phyloP scores from a whole-genome alignment of 768 basidiomycete species.

The Psilocybe cyanescens region DNA sequence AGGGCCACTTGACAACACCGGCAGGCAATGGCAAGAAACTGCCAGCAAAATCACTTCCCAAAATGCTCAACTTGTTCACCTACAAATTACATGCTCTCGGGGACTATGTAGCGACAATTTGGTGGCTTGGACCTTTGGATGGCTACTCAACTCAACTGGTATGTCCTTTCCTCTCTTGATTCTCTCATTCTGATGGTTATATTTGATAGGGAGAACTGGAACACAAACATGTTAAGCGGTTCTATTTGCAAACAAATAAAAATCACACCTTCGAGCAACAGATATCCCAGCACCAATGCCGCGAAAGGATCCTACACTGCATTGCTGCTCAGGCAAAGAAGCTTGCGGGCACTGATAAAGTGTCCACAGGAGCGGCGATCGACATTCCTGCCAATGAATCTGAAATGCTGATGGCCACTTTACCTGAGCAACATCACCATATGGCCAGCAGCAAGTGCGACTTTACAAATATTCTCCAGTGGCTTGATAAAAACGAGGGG shows the following conservation, averaged over 20 bases:
- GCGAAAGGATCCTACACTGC: conserved; percentile 1
- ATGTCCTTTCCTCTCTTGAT: background rate
- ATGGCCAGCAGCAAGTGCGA: conserved; percentile 5
- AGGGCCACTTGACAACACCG: background rate
- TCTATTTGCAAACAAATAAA: conserved; percentile 17
- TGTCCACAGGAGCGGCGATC: too few relatives aligned
- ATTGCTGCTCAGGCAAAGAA: background rate
- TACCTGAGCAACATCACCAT: conserved; percentile 15
- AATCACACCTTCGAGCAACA: conserved; percentile 1
- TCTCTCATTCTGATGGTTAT: background rate
- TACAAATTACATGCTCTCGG: conserved; percentile 16
- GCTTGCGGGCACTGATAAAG: background rate
- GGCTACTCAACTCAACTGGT: conserved; percentile 15
- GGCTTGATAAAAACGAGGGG: conserved; percentile 11
- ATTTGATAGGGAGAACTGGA: conserved; percentile 15
- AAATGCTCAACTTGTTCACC: conserved; percentile 15
- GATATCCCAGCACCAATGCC: conserved; percentile 14
- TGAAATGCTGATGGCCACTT: background rate
- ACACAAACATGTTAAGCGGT: conserved; percentile 14
- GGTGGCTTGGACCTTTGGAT: conserved; percentile 9
- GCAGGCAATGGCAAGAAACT: too few relatives aligned
- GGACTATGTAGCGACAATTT: conserved; percentile 13
- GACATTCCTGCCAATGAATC: background rate
- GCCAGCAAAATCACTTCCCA: background rate
- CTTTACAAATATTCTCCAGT: conserved; percentile 4